These are phyloP conservation scores for Hawksworthiomyces lignivorus DNA, from an alignment of 2,329 filamentous ascomycete species.

Conservation along the genomic window DNA sequence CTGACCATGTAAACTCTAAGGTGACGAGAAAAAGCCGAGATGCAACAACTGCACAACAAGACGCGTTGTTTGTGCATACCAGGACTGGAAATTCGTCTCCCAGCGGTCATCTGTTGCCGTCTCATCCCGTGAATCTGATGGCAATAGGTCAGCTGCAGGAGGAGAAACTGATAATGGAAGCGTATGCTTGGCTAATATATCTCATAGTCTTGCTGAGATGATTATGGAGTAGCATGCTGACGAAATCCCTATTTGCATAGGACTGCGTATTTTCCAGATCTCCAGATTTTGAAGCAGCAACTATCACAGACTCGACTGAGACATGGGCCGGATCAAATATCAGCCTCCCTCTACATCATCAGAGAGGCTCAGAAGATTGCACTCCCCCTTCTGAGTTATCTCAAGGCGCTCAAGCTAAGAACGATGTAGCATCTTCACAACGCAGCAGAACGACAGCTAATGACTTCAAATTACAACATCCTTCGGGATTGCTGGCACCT, in stretches of 20 bases:
- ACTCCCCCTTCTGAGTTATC: no score
- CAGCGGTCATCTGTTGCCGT: background rate
- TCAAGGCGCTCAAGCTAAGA: no score
- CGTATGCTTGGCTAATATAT: no score
- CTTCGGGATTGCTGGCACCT: background rate
- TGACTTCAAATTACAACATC: background rate
- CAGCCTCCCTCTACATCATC: background rate
- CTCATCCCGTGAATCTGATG: no score
- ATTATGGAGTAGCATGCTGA: background rate
- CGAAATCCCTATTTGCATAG: no score
- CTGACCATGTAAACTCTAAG: background rate
- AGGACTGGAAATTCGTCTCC: background rate
- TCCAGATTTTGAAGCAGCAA: no score
- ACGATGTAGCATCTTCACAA: background rate
- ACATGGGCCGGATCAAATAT: no score
- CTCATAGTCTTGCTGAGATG: background rate
- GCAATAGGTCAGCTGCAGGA: no score
- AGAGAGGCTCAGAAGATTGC: background rate
- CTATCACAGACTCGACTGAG: no score
- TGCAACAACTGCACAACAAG: background rate
- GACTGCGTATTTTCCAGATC: no score
- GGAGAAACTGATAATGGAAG: no score
- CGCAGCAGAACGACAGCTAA: background rate
- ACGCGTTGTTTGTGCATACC: background rate
- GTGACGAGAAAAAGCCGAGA: background rate